Percentiles rank a stretch among this genome's conserved stretches.
These are phyloP conservation scores for Leccinum angustisporum DNA, from an alignment of 1,284 basidiomycete genomes.

Conservation along the genomic window DNA sequence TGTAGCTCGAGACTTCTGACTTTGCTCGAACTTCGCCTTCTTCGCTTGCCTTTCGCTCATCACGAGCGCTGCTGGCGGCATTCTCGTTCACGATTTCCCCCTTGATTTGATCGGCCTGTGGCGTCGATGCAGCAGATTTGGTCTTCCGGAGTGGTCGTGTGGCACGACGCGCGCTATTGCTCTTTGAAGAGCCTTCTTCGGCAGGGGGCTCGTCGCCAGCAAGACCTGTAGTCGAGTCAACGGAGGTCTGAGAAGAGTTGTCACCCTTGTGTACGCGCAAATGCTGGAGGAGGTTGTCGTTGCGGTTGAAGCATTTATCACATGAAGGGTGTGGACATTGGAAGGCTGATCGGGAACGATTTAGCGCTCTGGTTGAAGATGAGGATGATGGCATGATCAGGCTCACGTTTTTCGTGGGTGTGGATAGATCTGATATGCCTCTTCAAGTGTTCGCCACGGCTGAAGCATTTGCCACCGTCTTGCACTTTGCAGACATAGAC, in stretches of 20 bases:
- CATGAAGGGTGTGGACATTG: constrained; percentile 56
- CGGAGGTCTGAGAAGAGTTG: constrained; percentile 37
- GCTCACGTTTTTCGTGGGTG: constrained; percentile 75
- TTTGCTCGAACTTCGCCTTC: constrained; percentile 15
- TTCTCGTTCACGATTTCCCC: constrained; percentile 23
- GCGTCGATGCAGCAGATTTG: constrained; percentile 38
- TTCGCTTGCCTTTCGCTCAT: constrained; percentile 10
- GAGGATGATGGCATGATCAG: constrained; percentile 21
- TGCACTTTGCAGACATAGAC: constrained; percentile 65
- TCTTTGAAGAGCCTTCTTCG: constrained; percentile 29
- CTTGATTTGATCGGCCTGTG: constrained; percentile 26
- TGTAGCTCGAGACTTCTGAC: constrained; percentile 16
- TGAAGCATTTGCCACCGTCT: constrained; percentile 72
- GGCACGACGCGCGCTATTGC: constrained; percentile 24
- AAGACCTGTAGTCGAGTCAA: constrained; percentile 30
- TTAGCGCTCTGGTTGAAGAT: constrained; percentile 18
- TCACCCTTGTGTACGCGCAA: constrained; percentile 55
- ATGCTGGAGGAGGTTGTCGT: constrained; percentile 64
- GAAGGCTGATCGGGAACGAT: constrained; percentile 47
- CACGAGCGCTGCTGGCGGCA: constrained; percentile 10
- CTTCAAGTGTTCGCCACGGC: constrained; percentile 75
- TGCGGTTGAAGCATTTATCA: constrained; percentile 59
- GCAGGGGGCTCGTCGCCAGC: constrained; percentile 27
- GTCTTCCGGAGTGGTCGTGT: constrained; percentile 35
- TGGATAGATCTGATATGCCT: constrained; percentile 76